Evolutionary conservation across 495 filamentous ascomycete genomes (phyloP), one percentile per base, ranked within the genome.

Genomic region (Achaetomiella virescens): DNA sequence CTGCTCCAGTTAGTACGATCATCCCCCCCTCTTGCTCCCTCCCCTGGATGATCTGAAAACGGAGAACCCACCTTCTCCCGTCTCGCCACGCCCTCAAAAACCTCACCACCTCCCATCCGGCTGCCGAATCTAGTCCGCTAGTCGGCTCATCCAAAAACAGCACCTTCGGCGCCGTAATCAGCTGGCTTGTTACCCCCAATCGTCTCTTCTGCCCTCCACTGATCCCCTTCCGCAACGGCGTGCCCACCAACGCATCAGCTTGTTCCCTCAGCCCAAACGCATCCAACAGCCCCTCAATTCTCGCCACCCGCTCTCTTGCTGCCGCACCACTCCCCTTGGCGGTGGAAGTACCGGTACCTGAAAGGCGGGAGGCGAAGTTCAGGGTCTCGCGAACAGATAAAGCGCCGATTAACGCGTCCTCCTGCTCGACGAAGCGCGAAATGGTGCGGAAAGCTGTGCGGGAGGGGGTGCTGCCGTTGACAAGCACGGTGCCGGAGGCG

Each of bases 131-230:
- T 31, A 93, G 68, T 14, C 89, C 89, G 52, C 83, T 87, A 0
- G 88, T 93, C 8, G 88, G 89, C 65, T 91, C 89, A 65, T 93
- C 89, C 47, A 93, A 61, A 59, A 93, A 91, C 54, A 93, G 58
- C 14, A 95, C 84, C 69, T 84, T 85, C 0, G 89, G 89, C 49
- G 75, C 78, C 10, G 88, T 91, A 61, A 95, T 86, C 36, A 95
- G 72, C 67, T 89, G 88, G 55, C 84, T 84, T 1, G 88, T 88
- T 8, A 91, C 83, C 55, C 86, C 85, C n/a, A 89, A 71, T 11
- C 89, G 75, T 7, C 87, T 73, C 71, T 91, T 91, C 70, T 95
- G 88, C 3, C 89, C 89, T 41, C 89, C 88, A 62, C 80, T 84
- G 53, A 92, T 81, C 7, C 89, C 89, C 68, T 90, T 91, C 0